These are phyloP conservation scores for Chenopodium suecicum DNA, from an alignment of 148 eudicot genomes.

Conservation along the genomic window DNA sequence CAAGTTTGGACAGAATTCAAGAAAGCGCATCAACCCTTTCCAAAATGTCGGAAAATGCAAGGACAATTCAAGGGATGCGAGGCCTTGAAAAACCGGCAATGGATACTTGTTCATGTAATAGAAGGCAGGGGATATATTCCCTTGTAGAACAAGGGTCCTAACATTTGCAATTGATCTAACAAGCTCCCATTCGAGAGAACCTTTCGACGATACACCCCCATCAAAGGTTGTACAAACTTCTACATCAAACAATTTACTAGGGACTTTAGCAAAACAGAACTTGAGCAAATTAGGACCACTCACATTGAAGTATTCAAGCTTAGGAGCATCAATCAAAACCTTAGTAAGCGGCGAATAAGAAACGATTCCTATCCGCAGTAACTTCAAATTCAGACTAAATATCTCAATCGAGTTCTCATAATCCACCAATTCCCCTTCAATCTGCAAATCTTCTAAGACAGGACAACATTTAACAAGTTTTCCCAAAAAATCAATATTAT, in stretches of 20 bases:
- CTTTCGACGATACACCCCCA: background rate
- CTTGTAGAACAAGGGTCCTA: background rate
- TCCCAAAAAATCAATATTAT: background rate
- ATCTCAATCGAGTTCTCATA: background rate
- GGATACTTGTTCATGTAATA: background rate
- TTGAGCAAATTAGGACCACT: background rate
- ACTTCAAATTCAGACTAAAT: background rate
- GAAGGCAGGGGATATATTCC: background rate
- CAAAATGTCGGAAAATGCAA: background rate
- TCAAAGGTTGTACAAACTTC: background rate
- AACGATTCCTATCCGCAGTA: background rate
- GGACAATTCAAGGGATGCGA: background rate
- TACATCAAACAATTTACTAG: background rate
- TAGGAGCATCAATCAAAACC: constrained; percentile 2
- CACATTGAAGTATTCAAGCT: background rate
- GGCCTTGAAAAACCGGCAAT: background rate
- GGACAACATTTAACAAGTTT: constrained; percentile 8
- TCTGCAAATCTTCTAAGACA: background rate
- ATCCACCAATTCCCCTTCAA: background rate
- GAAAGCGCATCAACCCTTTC: background rate
- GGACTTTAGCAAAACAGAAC: background rate
- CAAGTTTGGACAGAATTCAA: constrained; percentile 1
- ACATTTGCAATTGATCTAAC: background rate
- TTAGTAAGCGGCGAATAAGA: background rate
- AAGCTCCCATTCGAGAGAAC: background rate